phyloP scores from a whole-genome alignment of 2,329 filamentous ascomycete species.

The Aspergillus costaricaensis region DNA sequence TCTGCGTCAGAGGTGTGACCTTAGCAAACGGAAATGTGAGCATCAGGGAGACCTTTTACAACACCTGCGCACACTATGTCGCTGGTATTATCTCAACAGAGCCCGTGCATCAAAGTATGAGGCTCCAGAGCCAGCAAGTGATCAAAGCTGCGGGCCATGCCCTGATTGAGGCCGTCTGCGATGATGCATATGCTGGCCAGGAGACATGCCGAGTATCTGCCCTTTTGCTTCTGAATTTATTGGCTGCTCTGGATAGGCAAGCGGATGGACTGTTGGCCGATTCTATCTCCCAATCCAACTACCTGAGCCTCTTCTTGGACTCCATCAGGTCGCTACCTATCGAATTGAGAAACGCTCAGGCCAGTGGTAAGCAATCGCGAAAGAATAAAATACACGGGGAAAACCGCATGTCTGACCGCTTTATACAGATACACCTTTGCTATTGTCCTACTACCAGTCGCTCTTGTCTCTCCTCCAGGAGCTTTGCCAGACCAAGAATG shows the following conservation, averaged over 20 bases:
- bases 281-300: slow-evolving; percentile 80
- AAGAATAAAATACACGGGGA: too few species aligned
- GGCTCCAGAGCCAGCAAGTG: slow-evolving; percentile 62
- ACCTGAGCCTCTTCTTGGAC: slow-evolving; percentile 86
- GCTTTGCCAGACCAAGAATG: slow-evolving; percentile 79
- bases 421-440: slow-evolving; percentile 52
- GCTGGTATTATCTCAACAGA: slow-evolving; percentile 60
- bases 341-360: slow-evolving; percentile 65
- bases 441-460: slow-evolving; percentile 67
- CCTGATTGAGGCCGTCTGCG: slow-evolving; percentile 82
- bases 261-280: slow-evolving; percentile 77
- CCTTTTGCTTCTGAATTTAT: slow-evolving; percentile 75
- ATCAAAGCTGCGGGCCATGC: slow-evolving; percentile 79
- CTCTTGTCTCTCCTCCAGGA: slow-evolving; percentile 80
- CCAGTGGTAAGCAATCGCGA: slow-evolving; percentile 53
- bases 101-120: slow-evolving; percentile 51
- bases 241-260: slow-evolving; percentile 72
- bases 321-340: slow-evolving; percentile 75
- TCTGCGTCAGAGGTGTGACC: slow-evolving; percentile 76
- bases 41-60: slow-evolving; percentile 83
- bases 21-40: slow-evolving; percentile 69
- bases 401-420: slow-evolving; percentile 12
- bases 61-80: slow-evolving; percentile 85
- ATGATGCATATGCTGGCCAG: slow-evolving; percentile 87
- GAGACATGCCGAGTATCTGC: slow-evolving; percentile 81